phyloP scores from a whole-genome alignment of 1,284 basidiomycete genomes.

The Trametes hirsuta region DNA sequence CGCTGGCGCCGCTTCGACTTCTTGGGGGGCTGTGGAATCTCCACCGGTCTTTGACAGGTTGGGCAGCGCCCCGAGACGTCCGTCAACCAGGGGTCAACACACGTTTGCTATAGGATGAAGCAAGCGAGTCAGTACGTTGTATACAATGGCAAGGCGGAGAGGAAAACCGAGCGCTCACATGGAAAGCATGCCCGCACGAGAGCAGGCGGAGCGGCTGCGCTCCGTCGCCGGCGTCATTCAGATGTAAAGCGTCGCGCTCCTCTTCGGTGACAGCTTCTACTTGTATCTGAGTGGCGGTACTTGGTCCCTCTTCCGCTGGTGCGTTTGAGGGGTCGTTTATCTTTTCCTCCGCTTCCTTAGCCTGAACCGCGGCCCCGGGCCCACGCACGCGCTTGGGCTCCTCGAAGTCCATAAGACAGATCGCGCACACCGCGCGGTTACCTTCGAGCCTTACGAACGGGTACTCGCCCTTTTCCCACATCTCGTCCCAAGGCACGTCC shows the following conservation, averaged over 20 bases:
- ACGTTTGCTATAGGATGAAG: constrained; percentile 60
- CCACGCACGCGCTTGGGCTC: constrained; percentile 57
- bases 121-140: background rate
- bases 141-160: background rate
- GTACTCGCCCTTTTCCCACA: constrained; percentile 55
- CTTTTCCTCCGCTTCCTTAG: constrained; percentile 8
- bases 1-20: constrained; percentile 25
- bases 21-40: constrained; percentile 31
- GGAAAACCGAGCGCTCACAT: constrained; percentile 51
- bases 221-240: constrained; percentile 73
- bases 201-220: constrained; percentile 74
- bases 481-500: constrained; percentile 50
- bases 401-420: constrained; percentile 82
- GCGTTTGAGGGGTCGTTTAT: constrained; percentile 7
- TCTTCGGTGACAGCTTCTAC: constrained; percentile 46
- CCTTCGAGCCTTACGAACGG: constrained; percentile 75
- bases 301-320: too few relatives aligned
- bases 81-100: constrained; percentile 77
- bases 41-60: constrained; percentile 67
- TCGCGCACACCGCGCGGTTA: constrained; percentile 80
- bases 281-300: constrained; percentile 28
- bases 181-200: constrained; percentile 80
- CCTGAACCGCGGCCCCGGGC: constrained; percentile 13
- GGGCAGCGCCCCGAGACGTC: constrained; percentile 82
- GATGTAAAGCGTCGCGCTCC: constrained; percentile 45